Conservation (phyloP, 306 rosid species). For the cucumber (Cucumis sativus) region DNA sequence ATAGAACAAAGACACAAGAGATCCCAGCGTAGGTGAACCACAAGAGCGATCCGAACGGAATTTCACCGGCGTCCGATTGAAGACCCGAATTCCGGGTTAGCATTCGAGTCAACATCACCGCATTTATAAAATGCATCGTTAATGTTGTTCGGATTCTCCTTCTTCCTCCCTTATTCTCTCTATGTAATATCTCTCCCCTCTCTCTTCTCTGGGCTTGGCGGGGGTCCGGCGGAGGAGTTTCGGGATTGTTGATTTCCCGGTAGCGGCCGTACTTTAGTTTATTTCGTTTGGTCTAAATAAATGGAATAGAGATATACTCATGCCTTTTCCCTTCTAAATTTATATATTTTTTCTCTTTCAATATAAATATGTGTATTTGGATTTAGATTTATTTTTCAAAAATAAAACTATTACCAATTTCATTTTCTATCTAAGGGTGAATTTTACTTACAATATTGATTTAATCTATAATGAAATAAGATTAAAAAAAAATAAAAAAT, state of each 20-base stretch:
- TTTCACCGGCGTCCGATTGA: conserved; percentile 14
- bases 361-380: too few species aligned
- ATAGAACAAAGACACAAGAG: conserved; percentile 52
- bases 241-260: not conserved
- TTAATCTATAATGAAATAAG: too few species aligned
- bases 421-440: too few species aligned
- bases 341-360: not conserved
- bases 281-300: not conserved
- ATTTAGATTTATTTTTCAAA: too few species aligned
- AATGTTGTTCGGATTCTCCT: not conserved
- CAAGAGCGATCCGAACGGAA: conserved; percentile 47
- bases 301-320: not conserved
- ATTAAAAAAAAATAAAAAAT: too few species aligned
- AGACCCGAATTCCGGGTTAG: conserved; percentile 32
- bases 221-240: not conserved
- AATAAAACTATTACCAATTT: too few species aligned
- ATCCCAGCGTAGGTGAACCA: conserved; percentile 71
- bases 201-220: not conserved
- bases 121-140: conserved; percentile 34
- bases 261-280: not conserved
- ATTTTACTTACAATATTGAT: too few species aligned
- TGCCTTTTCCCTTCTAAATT: not conserved
- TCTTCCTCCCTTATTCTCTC: not conserved
- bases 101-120: conserved; percentile 39
- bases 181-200: not conserved